phyloP scores from a whole-genome alignment of 495 filamentous ascomycete species.

The Tuber melanosporum region DNA sequence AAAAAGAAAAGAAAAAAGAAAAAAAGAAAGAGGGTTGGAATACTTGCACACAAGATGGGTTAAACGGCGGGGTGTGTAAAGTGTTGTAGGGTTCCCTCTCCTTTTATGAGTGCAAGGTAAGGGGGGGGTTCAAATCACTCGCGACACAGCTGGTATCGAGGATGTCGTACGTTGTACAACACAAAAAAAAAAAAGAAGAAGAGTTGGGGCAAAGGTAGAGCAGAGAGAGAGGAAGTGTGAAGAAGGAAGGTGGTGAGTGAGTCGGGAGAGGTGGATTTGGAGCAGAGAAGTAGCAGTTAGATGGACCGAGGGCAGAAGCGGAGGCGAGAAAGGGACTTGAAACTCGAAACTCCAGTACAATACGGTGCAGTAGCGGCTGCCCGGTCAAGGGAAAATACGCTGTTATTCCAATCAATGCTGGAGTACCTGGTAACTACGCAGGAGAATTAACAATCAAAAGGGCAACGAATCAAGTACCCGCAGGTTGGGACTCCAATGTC shows the following conservation, averaged over 20 bases:
- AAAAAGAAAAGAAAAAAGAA: neutral
- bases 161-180: neutral
- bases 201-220: conserved; percentile 20
- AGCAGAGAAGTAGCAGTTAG: neutral
- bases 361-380: neutral
- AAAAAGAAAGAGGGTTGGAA: conserved; percentile 4
- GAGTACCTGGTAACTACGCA: neutral
- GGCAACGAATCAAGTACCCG: neutral
- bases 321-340: neutral
- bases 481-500: neutral
- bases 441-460: neutral
- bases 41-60: conserved; percentile 28
- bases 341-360: neutral
- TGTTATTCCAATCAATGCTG: neutral
- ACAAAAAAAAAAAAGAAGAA: conserved; percentile 26
- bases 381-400: neutral
- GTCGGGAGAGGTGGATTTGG: conserved; percentile 31
- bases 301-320: neutral
- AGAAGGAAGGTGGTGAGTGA: conserved; percentile 29
- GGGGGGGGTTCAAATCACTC: neutral
- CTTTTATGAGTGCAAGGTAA: conserved; percentile 18
- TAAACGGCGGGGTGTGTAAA: conserved; percentile 44
- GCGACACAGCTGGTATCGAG: neutral
- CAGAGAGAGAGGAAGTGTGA: conserved; percentile 25
- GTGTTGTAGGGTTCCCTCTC: conserved; percentile 30